Evolutionary conservation across 164 flowering plant genomes (phyloP), one percentile per base, ranked within the genome.

Genomic region (Liquidambar formosana): DNA sequence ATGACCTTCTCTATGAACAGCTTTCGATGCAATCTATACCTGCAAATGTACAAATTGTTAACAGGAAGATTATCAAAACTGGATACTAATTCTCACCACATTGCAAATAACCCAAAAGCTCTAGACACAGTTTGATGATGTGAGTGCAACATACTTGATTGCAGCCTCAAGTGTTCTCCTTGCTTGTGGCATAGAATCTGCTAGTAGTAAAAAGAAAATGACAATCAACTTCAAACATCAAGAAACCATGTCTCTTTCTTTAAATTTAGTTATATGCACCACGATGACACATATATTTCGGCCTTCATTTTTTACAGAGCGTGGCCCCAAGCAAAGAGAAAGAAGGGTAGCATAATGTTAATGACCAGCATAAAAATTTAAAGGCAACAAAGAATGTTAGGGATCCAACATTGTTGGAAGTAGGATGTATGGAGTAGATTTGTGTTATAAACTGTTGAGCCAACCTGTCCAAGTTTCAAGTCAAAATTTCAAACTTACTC

Each of bases 21-120:
- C 77, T 91, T 92, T 61, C 89, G 70, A 65, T 92, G 88, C 81
- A 94, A 73, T 23, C 99, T 80, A 64, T 91, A 94, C 85, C 97
- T 94, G 89, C 85, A 77, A 41, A 64, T 22, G 8, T 1, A 5
- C 14, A 13, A 16, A 54, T 48, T 49, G 53, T 11, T 26, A 38
- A 11, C 8, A 15, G 1, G 10, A 18, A 48, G 23, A 14, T 52
- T 25, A 8, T 68, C 10, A 51, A 57, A 0, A 19, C 15, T 21
- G 21, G 8, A 5, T 18, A 22, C 10, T 5, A 58, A 53, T 57
- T 63, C 44, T 63, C 23, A 15, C 15, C 41, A 33, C 41, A 33
- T 33, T 33, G 41, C 41, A 6, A 33, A 33, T 6, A 52, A 59
- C 10, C 22, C 21, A 18, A 59, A 52, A 44, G 65, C 48, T 48